Evolutionary conservation across 495 filamentous ascomycete genomes (phyloP).

Genomic region (Entonaema liquescens): DNA sequence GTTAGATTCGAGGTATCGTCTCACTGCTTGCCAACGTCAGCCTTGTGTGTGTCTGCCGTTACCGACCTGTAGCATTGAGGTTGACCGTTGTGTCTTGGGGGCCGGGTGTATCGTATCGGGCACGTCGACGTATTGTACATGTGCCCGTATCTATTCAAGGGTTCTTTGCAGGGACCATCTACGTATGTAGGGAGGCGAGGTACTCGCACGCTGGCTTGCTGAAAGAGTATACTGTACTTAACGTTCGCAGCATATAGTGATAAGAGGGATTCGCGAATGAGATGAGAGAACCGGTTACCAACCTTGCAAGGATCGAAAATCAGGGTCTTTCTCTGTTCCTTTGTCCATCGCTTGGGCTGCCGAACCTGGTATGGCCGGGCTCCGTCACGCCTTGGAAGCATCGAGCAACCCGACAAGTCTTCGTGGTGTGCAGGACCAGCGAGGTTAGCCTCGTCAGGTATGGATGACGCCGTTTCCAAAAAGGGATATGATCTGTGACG

Average conservation of each 20-base stretch:
- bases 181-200: constrained; percentile 13
- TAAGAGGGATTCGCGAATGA: constrained; percentile 26
- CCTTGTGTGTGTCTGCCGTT: constrained; percentile 34
- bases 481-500: constrained; percentile 32
- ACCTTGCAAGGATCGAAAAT: constrained; percentile 27
- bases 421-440: constrained; percentile 29
- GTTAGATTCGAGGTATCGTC: background rate
- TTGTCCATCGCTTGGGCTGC: constrained; percentile 24
- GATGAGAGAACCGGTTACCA: constrained; percentile 16
- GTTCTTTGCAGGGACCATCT: constrained; percentile 21
- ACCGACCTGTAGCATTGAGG: constrained; percentile 22
- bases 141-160: constrained; percentile 11
- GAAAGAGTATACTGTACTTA: constrained; percentile 1
- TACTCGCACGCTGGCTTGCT: background rate
- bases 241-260: constrained; percentile 6
- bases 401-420: constrained; percentile 36
- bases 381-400: constrained; percentile 26
- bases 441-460: constrained; percentile 36
- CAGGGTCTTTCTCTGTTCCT: constrained; percentile 17
- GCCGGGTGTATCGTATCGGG: background rate
- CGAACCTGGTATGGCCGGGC: constrained; percentile 16
- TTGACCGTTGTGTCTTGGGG: constrained; percentile 8
- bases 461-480: constrained; percentile 31
- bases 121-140: constrained; percentile 3
- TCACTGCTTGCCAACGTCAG: constrained; percentile 29